Base-by-base conservation (phyloP, 2,329 filamentous ascomycete species). In the Aspergillus hortae region DNA sequence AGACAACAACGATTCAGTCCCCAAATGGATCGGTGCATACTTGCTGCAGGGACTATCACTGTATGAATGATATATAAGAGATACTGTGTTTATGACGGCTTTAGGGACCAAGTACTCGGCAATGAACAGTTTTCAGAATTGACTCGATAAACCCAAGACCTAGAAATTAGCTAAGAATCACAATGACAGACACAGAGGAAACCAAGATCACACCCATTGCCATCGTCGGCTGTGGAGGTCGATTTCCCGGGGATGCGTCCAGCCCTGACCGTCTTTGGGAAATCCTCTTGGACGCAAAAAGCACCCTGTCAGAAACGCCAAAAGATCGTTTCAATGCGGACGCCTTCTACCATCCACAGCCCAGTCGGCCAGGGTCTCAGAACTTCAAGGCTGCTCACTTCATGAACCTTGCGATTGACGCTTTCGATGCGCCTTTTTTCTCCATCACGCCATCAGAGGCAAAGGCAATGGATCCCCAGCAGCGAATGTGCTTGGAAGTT, bases 351-450 rank as follows among this genome's bases (percentile, higher is more conserved):
- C 59, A 65, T 41, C 59, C 63, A 1, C 43, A 59, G 27, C 44
- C 55, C 52, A 46, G 50, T 54, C 46, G 59, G 44, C 43, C 21
- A 14, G 52, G 44, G 9, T 19, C 48, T 4, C 23, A 12, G 6
- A 48, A 47, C 15, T 27, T 23, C 11, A 27, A 23, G 7, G 44
- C 38, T 14, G 47, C 27, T 3, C 51, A 60, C 44, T 63, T 60
- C 48, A 44, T 64, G 41, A 19, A 61, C 21, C 32, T 56, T 30
- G 48, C 56, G 44, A 35, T 53, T 27, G 47, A 44, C 36, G 40
- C 51, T 2, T 71, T 68, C 48, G 64, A 67, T 56, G 57, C 63
- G 2, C 40, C 48, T 2, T 65, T 67, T 49, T 67, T 67, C 46
- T 50, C 45, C 6, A 56, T 62, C 21, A 51, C 56, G 4, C 38